Evolutionary conservation across 2,329 filamentous ascomycete species (phyloP).

Genomic region (Penicillium hordei): DNA sequence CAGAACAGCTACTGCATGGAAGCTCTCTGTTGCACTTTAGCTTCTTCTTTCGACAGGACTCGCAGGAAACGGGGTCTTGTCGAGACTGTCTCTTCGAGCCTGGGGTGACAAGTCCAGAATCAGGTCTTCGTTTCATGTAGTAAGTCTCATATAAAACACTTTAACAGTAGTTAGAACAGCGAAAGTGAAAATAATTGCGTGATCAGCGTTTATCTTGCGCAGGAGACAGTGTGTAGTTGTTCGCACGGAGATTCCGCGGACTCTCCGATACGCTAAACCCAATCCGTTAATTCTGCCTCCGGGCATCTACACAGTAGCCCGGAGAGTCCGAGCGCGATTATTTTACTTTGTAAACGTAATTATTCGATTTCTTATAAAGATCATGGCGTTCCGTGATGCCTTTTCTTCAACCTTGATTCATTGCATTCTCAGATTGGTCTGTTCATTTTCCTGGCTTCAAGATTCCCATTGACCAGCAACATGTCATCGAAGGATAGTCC

Average conservation of each 20-base stretch:
- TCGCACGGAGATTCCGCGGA: slow-evolving; percentile 28
- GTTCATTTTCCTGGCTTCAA: too few relatives aligned
- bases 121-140: slow-evolving; percentile 27
- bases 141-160: neutral
- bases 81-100: slow-evolving; percentile 22
- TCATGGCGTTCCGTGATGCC: neutral
- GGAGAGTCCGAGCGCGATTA: slow-evolving; percentile 11
- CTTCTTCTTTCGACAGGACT: slow-evolving; percentile 44
- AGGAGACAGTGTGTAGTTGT: neutral
- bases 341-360: neutral
- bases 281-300: neutral
- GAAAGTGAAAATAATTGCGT: neutral
- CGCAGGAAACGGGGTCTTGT: slow-evolving; percentile 44
- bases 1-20: slow-evolving; percentile 52
- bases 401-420: neutral
- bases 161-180: neutral
- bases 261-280: slow-evolving; percentile 16
- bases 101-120: neutral
- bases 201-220: neutral
- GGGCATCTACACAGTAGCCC: neutral
- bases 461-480: neutral
- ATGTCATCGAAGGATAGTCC: neutral
- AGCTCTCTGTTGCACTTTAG: slow-evolving; percentile 56
- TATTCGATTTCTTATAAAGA: neutral
- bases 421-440: neutral